Evolutionary conservation across 2,329 filamentous ascomycete species (phyloP).

Genomic region (Phaeophleospora eucalypticola): DNA sequence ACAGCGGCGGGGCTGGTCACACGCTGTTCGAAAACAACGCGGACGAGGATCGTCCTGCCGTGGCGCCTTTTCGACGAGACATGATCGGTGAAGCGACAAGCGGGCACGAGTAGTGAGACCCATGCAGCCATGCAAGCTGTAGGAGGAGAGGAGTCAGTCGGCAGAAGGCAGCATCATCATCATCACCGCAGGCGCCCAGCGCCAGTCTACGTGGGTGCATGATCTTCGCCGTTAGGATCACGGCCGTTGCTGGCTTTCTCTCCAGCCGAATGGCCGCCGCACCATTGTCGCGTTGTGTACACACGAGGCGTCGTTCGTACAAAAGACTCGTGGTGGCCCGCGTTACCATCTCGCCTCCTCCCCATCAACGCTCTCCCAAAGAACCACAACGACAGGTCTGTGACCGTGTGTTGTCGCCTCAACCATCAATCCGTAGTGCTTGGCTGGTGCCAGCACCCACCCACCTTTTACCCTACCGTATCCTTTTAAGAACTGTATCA

Average conservation of each 20-base stretch:
- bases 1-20: slow-evolving; percentile 4
- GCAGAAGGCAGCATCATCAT: no score
- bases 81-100: not conserved
- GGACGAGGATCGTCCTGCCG: slow-evolving; percentile 1
- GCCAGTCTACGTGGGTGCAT: not conserved
- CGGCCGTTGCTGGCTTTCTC: not conserved
- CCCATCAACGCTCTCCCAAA: not conserved
- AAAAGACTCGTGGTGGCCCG: not conserved
- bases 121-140: no score
- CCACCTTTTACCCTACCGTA: not conserved
- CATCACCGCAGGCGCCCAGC: no score
- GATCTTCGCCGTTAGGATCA: not conserved
- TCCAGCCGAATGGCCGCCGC: no score
- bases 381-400: slow-evolving; percentile 1
- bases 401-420: not conserved
- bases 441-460: not conserved
- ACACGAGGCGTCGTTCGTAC: not conserved
- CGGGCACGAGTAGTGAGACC: no score
- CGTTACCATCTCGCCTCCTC: not conserved
- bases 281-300: no score
- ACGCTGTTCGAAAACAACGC: not conserved
- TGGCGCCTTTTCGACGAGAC: not conserved
- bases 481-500: not conserved
- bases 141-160: no score
- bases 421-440: not conserved